Conservation (phyloP, 352 stramenopile species). For the Pythium guiyangense region DNA sequence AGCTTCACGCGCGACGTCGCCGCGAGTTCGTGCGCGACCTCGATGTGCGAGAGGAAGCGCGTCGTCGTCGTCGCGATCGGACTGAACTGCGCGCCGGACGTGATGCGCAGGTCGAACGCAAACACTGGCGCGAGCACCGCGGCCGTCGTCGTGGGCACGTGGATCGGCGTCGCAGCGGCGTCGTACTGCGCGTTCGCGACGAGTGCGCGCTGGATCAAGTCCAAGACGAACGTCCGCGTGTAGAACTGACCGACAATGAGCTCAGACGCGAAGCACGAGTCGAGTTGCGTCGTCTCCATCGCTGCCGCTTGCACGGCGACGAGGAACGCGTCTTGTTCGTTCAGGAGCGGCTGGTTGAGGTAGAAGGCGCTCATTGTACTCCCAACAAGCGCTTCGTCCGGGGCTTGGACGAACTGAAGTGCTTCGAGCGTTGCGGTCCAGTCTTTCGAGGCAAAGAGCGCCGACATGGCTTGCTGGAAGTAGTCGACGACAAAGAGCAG, state of each 20-base stretch:
- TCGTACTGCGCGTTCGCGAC: conserved; percentile 9
- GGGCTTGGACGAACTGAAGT: conserved; percentile 26
- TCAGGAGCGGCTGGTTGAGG: conserved; percentile 16
- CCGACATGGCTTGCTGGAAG: conserved; percentile 33
- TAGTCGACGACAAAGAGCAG: conserved; percentile 38
- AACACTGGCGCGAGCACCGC: conserved; percentile 24
- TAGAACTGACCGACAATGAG: conserved; percentile 35
- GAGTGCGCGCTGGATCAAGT: conserved; percentile 22
- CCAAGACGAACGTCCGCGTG: conserved; percentile 30
- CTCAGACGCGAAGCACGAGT: conserved; percentile 36
- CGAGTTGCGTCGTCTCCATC: conserved; percentile 23
- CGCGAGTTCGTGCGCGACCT: conserved; percentile 17
- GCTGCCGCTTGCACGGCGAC: conserved; percentile 25
- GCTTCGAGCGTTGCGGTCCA: conserved; percentile 25
- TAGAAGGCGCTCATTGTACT: conserved; percentile 22
- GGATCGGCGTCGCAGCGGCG: conserved; percentile 4
- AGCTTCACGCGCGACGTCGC: conserved; percentile 28
- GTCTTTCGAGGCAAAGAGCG: conserved; percentile 24
- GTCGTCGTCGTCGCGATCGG: background rate
- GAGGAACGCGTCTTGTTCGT: conserved; percentile 30
- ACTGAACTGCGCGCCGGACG: conserved; percentile 17
- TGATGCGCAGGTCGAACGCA: conserved; percentile 21
- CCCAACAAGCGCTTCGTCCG: conserved; percentile 11
- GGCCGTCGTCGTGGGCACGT: conserved; percentile 15
- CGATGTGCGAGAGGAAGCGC: conserved; percentile 18